Evolutionary conservation across 345 rosid genomes (phyloP).

Genomic region (Euphorbia pulcherrima): DNA sequence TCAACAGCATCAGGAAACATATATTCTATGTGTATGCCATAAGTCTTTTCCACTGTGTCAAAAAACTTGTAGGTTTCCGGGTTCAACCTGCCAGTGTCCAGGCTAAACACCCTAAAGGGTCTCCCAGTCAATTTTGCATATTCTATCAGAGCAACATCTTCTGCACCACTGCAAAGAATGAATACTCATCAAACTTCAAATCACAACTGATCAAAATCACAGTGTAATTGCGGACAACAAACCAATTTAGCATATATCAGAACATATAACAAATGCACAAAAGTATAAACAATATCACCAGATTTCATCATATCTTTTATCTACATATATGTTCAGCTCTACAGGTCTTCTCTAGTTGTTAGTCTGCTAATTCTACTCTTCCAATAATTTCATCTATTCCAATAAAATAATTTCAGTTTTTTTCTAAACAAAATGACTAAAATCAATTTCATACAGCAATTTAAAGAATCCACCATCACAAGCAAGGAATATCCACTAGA

Average conservation of each 20-base stretch:
- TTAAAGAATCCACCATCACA: background rate
- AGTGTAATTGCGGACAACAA: background rate
- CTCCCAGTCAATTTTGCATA: constrained; percentile 79
- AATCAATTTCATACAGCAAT: background rate
- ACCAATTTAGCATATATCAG: background rate
- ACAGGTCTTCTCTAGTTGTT: background rate
- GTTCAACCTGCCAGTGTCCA: constrained; percentile 90
- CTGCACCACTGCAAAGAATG: constrained; percentile 74
- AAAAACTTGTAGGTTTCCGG: constrained; percentile 75
- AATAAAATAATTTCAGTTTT: background rate
- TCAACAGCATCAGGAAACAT: constrained; percentile 96
- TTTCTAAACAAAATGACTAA: background rate
- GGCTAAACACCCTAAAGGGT: constrained; percentile 83
- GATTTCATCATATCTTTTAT: no score
- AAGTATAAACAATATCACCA: background rate
- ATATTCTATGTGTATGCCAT: constrained; percentile 74
- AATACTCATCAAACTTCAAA: background rate
- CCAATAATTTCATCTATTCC: background rate
- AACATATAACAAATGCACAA: background rate
- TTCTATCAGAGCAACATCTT: constrained; percentile 92
- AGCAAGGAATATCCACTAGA: constrained; percentile 1
- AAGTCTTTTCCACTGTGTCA: constrained; percentile 69
- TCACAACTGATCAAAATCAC: background rate
- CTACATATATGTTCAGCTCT: background rate
- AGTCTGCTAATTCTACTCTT: background rate